Conservation (phyloP, 2,329 filamentous ascomycete species). For the Alternaria consortialis region DNA sequence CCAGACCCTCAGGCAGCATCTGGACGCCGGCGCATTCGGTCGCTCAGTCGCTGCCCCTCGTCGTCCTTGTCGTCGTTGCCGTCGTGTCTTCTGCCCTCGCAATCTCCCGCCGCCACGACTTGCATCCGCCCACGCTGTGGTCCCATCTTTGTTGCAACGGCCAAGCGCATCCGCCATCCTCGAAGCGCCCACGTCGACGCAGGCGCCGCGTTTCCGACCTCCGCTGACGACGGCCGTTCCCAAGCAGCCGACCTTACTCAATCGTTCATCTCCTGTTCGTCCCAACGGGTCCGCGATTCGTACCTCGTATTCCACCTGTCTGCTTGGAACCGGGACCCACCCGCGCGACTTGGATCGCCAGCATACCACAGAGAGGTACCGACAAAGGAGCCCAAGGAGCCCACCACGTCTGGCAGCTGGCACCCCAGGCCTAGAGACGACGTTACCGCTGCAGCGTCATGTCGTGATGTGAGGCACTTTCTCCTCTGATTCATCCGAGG, state of each 20-base stretch:
- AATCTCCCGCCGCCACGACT: slow-evolving; percentile 5
- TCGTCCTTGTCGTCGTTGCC: neutral
- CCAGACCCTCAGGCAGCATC: slow-evolving; percentile 13
- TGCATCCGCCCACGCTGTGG: slow-evolving; percentile 16
- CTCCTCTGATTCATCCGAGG: slow-evolving; percentile 28
- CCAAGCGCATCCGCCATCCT: slow-evolving; percentile 23
- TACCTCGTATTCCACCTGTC: slow-evolving; percentile 11
- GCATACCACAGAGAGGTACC: slow-evolving; percentile 5
- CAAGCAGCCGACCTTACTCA: neutral
- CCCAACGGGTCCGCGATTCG: slow-evolving; percentile 12
- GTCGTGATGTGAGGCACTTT: slow-evolving; percentile 35
- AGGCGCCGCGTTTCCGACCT: slow-evolving; percentile 11
- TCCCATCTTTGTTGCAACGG: slow-evolving; percentile 27
- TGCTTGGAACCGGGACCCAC: slow-evolving; percentile 14
- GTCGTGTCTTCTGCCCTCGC: neutral
- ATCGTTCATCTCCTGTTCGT: neutral
- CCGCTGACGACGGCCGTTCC: slow-evolving; percentile 15
- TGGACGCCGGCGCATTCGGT: slow-evolving; percentile 8
- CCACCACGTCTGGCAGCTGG: neutral
- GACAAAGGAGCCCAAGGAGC: slow-evolving; percentile 14
- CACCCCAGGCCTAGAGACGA: slow-evolving; percentile 12
- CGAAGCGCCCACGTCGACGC: slow-evolving; percentile 23
- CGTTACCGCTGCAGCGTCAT: slow-evolving; percentile 29
- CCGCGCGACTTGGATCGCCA: slow-evolving; percentile 10
- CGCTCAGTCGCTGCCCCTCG: slow-evolving; percentile 7